Conservation (phyloP, 2,329 filamentous ascomycete genomes). For the Fonsecaea multimorphosa region DNA sequence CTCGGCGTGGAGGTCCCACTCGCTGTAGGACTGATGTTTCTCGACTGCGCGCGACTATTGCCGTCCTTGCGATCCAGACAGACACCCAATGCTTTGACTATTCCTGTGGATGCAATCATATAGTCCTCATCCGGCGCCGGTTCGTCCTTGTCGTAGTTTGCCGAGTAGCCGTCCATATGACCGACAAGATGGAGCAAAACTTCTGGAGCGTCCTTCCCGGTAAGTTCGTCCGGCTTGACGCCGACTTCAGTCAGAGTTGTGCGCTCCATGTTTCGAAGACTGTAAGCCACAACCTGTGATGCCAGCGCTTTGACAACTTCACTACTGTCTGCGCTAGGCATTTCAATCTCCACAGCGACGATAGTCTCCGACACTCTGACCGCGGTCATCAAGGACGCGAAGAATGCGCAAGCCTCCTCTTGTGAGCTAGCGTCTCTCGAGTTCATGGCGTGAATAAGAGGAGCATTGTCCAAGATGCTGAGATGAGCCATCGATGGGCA, state of each 20-base stretch:
- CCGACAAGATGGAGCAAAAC: slow-evolving; percentile 87
- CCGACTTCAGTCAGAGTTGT: slow-evolving; percentile 69
- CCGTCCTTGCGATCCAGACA: slow-evolving; percentile 80
- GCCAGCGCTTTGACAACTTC: slow-evolving; percentile 91
- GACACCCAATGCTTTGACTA: slow-evolving; percentile 91
- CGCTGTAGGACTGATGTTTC: slow-evolving; percentile 49
- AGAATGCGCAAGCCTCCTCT: slow-evolving; percentile 92
- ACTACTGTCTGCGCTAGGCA: slow-evolving; percentile 78
- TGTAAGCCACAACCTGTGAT: slow-evolving; percentile 94
- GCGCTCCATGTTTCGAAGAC: slow-evolving; percentile 85
- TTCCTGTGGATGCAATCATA: slow-evolving; percentile 91
- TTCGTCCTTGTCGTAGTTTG: slow-evolving; percentile 65
- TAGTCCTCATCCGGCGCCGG: slow-evolving; percentile 88
- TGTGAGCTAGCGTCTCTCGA: slow-evolving; percentile 79
- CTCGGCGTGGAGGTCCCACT: slow-evolving; percentile 63
- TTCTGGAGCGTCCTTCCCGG: slow-evolving; percentile 71
- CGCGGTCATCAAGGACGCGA: slow-evolving; percentile 87
- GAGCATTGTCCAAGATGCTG: slow-evolving; percentile 81
- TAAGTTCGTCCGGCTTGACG: slow-evolving; percentile 55
- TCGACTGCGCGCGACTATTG: slow-evolving; percentile 49
- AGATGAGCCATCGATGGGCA: slow-evolving; percentile 81
- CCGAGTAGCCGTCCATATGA: slow-evolving; percentile 61
- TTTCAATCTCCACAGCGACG: slow-evolving; percentile 89
- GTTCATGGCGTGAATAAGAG: slow-evolving; percentile 71
- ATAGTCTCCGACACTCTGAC: slow-evolving; percentile 82